Evolutionary conservation across 768 basidiomycete genomes (phyloP).

Genomic region (Auriscalpium vulgare): DNA sequence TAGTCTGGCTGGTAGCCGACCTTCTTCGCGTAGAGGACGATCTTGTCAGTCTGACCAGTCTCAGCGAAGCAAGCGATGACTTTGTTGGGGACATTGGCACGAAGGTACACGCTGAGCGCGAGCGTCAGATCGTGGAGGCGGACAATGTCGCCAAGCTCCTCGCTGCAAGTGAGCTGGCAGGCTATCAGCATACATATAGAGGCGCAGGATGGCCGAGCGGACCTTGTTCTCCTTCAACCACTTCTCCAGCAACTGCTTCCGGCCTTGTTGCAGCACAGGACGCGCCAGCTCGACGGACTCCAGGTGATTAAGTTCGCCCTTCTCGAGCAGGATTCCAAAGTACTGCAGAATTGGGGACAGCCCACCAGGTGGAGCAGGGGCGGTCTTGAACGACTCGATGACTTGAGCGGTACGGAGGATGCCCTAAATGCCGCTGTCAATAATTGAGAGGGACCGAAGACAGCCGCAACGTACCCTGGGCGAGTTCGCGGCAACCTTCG

Average conservation of each 20-base stretch:
- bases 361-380: conserved; percentile 84
- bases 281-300: conserved; percentile 94
- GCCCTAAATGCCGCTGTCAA: conserved; percentile 42
- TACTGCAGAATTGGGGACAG: conserved; percentile 96
- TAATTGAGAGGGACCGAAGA: conserved; percentile 1
- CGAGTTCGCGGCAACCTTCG: conserved; percentile 96
- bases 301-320: conserved; percentile 93
- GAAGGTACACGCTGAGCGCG: conserved; percentile 93
- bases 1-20: conserved; percentile 93
- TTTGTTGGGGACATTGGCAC: conserved; percentile 97
- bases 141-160: conserved; percentile 97
- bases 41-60: conserved; percentile 97
- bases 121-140: conserved; percentile 93
- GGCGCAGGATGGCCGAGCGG: neutral
- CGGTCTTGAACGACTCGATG: conserved; percentile 95
- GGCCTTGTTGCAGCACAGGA: conserved; percentile 91
- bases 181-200: neutral
- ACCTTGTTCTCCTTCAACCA: conserved; percentile 99
- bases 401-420: conserved; percentile 91
- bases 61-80: conserved; percentile 99
- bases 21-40: conserved; percentile 94
- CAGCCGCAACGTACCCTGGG: conserved; percentile 53
- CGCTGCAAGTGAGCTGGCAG: conserved; percentile 87
- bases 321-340: conserved; percentile 97
- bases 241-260: conserved; percentile 95